Percentiles rank a stretch among this genome's conserved stretches.
phyloP scores from a whole-genome alignment of 805 yeast genomes.

The Jamesozyma lodderae region DNA sequence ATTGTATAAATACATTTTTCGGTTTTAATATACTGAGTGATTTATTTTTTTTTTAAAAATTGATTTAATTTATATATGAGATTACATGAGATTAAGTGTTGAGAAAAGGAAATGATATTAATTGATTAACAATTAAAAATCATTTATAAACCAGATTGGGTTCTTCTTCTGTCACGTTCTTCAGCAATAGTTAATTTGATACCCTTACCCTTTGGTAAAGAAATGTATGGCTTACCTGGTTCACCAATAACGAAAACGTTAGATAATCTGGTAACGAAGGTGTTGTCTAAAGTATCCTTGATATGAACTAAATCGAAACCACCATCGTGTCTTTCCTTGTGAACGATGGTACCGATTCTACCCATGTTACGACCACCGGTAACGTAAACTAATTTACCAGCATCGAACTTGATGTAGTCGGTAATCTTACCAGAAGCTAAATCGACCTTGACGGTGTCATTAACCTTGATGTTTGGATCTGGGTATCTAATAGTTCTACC shows the following conservation, averaged over 20 bases:
- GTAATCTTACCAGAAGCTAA: slow-evolving; percentile 91
- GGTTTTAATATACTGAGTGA: neutral
- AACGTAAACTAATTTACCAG: slow-evolving; percentile 85
- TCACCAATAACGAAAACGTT: slow-evolving; percentile 95
- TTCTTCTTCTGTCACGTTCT: slow-evolving; percentile 98
- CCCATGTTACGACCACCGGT: slow-evolving; percentile 99
- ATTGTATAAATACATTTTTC: neutral
- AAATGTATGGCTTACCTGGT: slow-evolving; percentile 87
- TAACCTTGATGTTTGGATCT: slow-evolving; percentile 92
- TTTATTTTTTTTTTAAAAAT: slow-evolving; percentile 2
- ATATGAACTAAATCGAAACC: slow-evolving; percentile 96
- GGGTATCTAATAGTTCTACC: slow-evolving; percentile 99
- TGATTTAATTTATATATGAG: slow-evolving; percentile 7
- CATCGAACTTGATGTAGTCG: slow-evolving; percentile 83
- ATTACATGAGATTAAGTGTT: slow-evolving; percentile 6
- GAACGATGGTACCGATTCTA: slow-evolving; percentile 90
- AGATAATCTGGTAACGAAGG: slow-evolving; percentile 87
- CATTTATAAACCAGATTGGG: slow-evolving; percentile 52
- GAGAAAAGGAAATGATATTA: neutral
- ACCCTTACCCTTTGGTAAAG: slow-evolving; percentile 99
- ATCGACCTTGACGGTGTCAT: slow-evolving; percentile 97
- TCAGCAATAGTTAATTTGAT: slow-evolving; percentile 90
- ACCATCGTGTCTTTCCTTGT: slow-evolving; percentile 97
- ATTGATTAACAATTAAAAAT: neutral
- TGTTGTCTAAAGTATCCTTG: slow-evolving; percentile 90